Evolutionary conservation across 805 yeast genomes (phyloP), one percentile per base, ranked within the genome.

Genomic region (Ogataea paradorogensis): DNA sequence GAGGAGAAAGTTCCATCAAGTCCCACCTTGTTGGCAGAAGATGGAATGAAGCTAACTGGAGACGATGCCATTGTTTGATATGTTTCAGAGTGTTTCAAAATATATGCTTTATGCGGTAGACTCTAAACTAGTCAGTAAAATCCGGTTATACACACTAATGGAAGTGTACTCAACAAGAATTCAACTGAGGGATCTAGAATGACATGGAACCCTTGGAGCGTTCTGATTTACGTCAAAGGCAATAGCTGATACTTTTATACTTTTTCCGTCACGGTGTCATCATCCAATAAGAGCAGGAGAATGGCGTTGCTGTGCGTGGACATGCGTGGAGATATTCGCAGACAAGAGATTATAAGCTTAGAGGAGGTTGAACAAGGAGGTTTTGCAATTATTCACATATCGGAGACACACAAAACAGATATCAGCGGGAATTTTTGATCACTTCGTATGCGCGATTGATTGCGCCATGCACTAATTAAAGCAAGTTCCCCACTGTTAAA

Each of bases 11-110:
- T 11, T 14, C 15, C 28, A 2, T 28, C 38, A 15, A 13, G 15
- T 9, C 27, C 30, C 13, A 39, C 10, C 15, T 24, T 33, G 33
- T 22, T 30, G 24, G 35, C 30, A 23, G 40, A 39, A 20, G 43
- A 29, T 15, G 37, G 34, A 7, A 41, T 42, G 27, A 41, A 16
- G 16, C 36, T 33, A 15, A 45, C 33, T 15, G 45, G 48, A 9
- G 46, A 45, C 13, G 45, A 45, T 24, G 43, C 40, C 48, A 45
- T 44, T 36, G 40, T 37, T 35, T 25, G 22, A 18, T 18, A 15
- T 39, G 42, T 39, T 39, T 39, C 42, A 39, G 42, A 23, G 7
- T 18, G 6, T 4, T 18, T 18, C 20, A 5, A 6, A 18, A 18
- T 18, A 18, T 23, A 23, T 23, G 25, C n/a, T 23, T 5, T 23